Evolutionary conservation across 2,329 filamentous ascomycete species (phyloP).

Genomic region (Aspergillus sp.): DNA sequence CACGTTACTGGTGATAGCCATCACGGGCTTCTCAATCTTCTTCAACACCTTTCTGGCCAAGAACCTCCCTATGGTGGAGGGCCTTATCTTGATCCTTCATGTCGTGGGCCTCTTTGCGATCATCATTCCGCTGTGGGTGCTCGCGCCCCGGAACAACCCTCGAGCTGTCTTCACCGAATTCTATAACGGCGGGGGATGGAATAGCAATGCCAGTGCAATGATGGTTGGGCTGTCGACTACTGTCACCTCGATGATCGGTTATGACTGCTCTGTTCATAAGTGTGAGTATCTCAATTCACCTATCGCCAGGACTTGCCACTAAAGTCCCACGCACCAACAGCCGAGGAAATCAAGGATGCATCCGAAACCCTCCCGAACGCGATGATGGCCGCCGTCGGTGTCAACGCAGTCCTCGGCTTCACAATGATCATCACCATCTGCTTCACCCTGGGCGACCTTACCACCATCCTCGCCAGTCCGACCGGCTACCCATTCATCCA

Average conservation of each 20-base stretch:
- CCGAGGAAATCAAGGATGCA: slow-evolving; percentile 47
- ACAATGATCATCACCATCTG: slow-evolving; percentile 57
- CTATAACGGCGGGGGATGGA: slow-evolving; percentile 44
- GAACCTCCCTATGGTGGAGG: slow-evolving; percentile 41
- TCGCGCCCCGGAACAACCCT: slow-evolving; percentile 39
- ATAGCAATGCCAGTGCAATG: slow-evolving; percentile 35
- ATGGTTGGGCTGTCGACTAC: slow-evolving; percentile 43
- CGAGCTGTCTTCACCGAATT: slow-evolving; percentile 43
- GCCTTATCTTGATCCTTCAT: slow-evolving; percentile 43
- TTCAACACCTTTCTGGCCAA: slow-evolving; percentile 45
- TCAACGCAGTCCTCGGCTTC: slow-evolving; percentile 56
- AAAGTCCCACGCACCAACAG: slow-evolving; percentile 18
- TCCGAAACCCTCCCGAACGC: slow-evolving; percentile 52
- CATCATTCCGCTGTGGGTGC: slow-evolving; percentile 44
- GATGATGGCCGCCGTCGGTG: slow-evolving; percentile 49
- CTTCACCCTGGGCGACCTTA: slow-evolving; percentile 54
- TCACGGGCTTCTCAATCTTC: slow-evolving; percentile 39
- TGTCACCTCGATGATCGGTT: slow-evolving; percentile 43
- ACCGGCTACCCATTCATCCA: slow-evolving; percentile 61
- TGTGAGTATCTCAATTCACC: slow-evolving; percentile 30
- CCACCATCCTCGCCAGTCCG: slow-evolving; percentile 43
- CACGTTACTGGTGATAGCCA: slow-evolving; percentile 44
- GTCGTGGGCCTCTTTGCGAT: slow-evolving; percentile 44
- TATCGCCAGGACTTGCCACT: slow-evolving; percentile 1
- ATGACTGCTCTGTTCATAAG: slow-evolving; percentile 47